These are phyloP conservation scores for Diaporthe longicolla DNA, from an alignment of 2,329 filamentous ascomycete genomes.

Conservation along the genomic window DNA sequence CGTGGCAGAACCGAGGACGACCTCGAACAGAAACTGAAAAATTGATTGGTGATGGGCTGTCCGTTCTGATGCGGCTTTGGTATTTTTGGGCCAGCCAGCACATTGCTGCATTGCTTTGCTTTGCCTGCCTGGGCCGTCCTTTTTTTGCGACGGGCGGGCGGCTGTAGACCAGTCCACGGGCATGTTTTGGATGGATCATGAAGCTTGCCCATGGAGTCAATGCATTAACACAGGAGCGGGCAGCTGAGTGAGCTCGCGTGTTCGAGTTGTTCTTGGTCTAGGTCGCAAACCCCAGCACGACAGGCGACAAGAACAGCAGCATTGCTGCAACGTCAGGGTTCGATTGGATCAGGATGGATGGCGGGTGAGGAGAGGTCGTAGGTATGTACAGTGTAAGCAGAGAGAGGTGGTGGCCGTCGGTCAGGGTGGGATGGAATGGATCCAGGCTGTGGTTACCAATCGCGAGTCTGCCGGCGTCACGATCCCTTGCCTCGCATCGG, in stretches of 20 bases:
- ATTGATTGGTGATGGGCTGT: neutral
- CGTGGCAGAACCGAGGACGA: conserved; percentile 10
- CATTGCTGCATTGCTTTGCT: neutral
- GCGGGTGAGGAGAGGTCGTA: too few relatives aligned
- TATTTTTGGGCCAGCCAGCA: conserved; percentile 4
- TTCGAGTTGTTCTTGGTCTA: too few relatives aligned
- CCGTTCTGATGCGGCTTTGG: neutral
- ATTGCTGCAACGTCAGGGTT: conserved; percentile 3
- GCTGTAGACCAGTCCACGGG: neutral
- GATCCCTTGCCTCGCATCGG: conserved; percentile 30
- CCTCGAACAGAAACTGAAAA: neutral
- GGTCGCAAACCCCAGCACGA: too few relatives aligned
- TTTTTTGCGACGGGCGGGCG: neutral
- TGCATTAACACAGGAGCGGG: neutral
- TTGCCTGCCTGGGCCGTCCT: too few relatives aligned
- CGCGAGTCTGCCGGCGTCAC: conserved; percentile 22
- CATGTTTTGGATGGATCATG: neutral
- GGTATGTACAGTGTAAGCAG: too few relatives aligned
- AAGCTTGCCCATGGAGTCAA: neutral
- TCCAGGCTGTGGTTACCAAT: neutral
- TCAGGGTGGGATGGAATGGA: neutral
- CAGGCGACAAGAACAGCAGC: conserved; percentile 10
- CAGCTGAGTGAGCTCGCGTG: too few relatives aligned
- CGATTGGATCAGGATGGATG: conserved; percentile 21
- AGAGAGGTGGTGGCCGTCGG: too few relatives aligned